Percentiles rank a stretch among this genome's conserved stretches.
These are phyloP conservation scores for Arabidopsis suecica DNA, from an alignment of 345 rosid genomes.

Conservation along the genomic window DNA sequence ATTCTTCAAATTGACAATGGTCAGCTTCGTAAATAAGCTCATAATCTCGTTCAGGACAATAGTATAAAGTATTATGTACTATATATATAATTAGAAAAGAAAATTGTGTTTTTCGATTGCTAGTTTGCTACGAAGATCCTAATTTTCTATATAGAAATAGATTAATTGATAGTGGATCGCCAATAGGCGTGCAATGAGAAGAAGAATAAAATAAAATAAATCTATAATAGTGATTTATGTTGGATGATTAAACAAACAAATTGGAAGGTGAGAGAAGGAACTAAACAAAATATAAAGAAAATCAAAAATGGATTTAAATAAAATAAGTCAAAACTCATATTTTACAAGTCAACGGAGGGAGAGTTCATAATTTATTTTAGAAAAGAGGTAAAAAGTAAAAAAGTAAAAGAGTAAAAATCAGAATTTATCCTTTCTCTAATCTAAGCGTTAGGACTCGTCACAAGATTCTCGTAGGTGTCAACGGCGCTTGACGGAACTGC, in stretches of 20 bases:
- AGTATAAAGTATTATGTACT: neutral
- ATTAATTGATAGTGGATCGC: conserved; percentile 20
- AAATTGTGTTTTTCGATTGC: neutral
- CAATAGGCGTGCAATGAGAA: conserved; percentile 13
- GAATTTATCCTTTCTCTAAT: conserved; percentile 32
- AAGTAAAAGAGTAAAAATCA: conserved; percentile 6
- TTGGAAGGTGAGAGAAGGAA: neutral
- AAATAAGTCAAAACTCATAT: conserved; percentile 45
- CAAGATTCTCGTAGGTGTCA: conserved; percentile 58
- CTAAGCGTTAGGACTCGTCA: conserved; percentile 51
- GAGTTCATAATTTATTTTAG: conserved; percentile 28
- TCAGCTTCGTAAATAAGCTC: too few species aligned
- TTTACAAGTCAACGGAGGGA: conserved; percentile 49
- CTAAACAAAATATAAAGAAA: conserved; percentile 1
- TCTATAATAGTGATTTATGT: conserved; percentile 1
- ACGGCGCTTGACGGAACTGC: conserved; percentile 75
- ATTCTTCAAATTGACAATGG: too few species aligned
- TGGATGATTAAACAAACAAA: conserved; percentile 18
- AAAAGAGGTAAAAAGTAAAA: too few species aligned
- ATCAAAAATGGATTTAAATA: neutral
- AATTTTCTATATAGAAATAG: neutral
- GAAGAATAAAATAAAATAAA: neutral
- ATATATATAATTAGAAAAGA: neutral
- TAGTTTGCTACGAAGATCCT: neutral
- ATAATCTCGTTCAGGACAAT: too few species aligned